These are phyloP conservation scores for Phyllosticta citrichinensis DNA, from an alignment of 2,329 filamentous ascomycete genomes.

Conservation along the genomic window DNA sequence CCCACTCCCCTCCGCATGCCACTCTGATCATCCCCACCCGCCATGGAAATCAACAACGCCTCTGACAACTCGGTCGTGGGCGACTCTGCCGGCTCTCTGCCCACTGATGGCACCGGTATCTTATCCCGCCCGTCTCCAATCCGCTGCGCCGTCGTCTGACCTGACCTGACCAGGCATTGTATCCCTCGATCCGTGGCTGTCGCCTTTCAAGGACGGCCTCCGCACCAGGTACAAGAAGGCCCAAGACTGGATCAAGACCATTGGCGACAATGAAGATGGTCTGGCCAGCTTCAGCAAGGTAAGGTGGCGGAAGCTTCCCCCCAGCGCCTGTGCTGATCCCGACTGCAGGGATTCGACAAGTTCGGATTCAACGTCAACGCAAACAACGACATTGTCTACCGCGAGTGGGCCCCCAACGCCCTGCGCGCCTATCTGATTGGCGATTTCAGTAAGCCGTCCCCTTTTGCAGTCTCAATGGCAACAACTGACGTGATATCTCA, in stretches of 20 bases:
- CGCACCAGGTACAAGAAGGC: constrained; percentile 68
- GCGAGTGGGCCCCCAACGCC: constrained; percentile 95
- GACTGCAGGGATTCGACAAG: constrained; percentile 63
- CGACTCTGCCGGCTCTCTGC: constrained; percentile 41
- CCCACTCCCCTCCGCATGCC: neutral
- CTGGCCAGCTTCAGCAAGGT: constrained; percentile 85
- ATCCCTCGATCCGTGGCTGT: constrained; percentile 79
- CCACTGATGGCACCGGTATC: constrained; percentile 64
- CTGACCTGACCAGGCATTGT: constrained; percentile 58
- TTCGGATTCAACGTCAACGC: constrained; percentile 76
- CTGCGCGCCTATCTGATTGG: constrained; percentile 76
- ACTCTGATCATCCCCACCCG: neutral
- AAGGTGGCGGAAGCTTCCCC: constrained; percentile 5
- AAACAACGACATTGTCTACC: constrained; percentile 79
- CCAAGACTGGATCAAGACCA: constrained; percentile 75
- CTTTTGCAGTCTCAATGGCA: neutral
- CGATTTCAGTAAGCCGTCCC: constrained; percentile 67
- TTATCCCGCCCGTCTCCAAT: constrained; percentile 8
- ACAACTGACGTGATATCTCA: constrained; percentile 8
- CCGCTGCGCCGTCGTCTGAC: constrained; percentile 14
- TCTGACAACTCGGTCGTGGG: constrained; percentile 35
- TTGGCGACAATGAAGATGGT: constrained; percentile 77
- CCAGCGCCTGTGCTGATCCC: constrained; percentile 2
- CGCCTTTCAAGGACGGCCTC: constrained; percentile 70
- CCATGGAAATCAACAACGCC: constrained; percentile 28